phyloP scores from a whole-genome alignment of 148 eudicot species.

The Rhododendron kiyosumense region DNA sequence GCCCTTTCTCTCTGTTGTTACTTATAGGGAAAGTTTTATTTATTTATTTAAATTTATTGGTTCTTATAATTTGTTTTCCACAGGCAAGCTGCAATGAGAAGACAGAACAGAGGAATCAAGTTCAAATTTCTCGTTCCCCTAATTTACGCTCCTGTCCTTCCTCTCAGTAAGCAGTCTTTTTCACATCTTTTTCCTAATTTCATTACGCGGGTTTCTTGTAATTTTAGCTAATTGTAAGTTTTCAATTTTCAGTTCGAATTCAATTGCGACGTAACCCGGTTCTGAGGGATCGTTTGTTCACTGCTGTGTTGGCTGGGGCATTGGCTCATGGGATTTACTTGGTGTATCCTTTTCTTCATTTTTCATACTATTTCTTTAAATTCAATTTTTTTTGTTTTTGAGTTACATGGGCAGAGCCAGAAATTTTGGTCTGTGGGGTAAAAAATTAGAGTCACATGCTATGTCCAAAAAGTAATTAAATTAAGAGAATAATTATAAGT shows the following conservation, averaged over 20 bases:
- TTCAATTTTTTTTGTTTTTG: not conserved
- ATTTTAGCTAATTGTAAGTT: not conserved
- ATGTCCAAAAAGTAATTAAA: too few species aligned
- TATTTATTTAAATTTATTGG: too few species aligned
- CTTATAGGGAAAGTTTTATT: not conserved
- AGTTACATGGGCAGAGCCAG: too few species aligned
- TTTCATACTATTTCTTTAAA: not conserved
- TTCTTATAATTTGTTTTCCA: not conserved
- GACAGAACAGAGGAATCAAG: conserved; percentile 48
- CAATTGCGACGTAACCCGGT: conserved; percentile 73
- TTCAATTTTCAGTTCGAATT: conserved; percentile 55
- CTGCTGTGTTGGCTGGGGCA: conserved; percentile 78
- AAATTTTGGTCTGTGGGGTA: too few species aligned
- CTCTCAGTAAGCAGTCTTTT: conserved; percentile 59
- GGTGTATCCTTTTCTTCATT: conserved; percentile 73
- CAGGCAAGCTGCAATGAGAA: conserved; percentile 31
- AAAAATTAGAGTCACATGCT: too few species aligned
- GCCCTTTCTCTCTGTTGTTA: not conserved
- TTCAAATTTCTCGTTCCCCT: conserved; percentile 61
- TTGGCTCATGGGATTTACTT: conserved; percentile 78
- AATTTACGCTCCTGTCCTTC: conserved; percentile 90
- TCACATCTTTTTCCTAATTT: not conserved
- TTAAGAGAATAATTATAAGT: too few species aligned
- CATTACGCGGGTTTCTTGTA: not conserved
- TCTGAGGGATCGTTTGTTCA: conserved; percentile 80